Base-by-base conservation (phyloP, 768 basidiomycete species). In the Pisolithus marmoratus region DNA sequence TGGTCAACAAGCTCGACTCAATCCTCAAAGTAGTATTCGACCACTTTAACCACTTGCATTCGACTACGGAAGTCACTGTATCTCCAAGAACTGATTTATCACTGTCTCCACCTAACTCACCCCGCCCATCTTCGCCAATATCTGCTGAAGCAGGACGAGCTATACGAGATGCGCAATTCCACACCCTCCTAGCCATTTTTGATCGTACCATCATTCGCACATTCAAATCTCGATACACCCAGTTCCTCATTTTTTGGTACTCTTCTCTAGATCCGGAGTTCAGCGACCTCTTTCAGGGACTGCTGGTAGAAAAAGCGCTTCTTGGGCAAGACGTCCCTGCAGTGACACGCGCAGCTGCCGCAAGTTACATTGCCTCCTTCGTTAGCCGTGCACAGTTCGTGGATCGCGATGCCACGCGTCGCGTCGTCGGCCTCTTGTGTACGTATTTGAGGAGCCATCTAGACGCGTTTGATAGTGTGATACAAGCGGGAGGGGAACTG, bases 181-280 rank as follows among this genome's bases (percentile, higher is more conserved):
- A 89, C 59, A 80, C 87, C 26, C 84, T 99, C 19, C 82, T 99
- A 47, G 83, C 87, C 56, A 92, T 97, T 56, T 99, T 99, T 62
- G 92, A 96, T 66, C 83, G 91, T 38, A 85, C 85, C 36, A 93
- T 99, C 64, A 80, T 99, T 46, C 88, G 85, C 37, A 98, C 96
- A 2, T 96, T 96, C 74, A 94, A 94, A 62, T 96, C 94, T 0
- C 89, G 94, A 37, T 96, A 98, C 68, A 94, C 93, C 14, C 96
- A 98, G 61, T 99, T 99, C 71, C 80, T 99, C 54, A 62, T 98
- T 43, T 99, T 99, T 75, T 96, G 92, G 84, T 92, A 86, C 63
- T 80, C 94, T 20, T 97, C 95, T 0, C 84, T 95, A 48, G 85
- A 93, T 58, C 75, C 87, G 2, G 84, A 90, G 54, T 96, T 93